Percentiles rank a stretch among this genome's conserved stretches.
phyloP scores from a whole-genome alignment of 768 basidiomycete genomes.

The Auricularia sp. region DNA sequence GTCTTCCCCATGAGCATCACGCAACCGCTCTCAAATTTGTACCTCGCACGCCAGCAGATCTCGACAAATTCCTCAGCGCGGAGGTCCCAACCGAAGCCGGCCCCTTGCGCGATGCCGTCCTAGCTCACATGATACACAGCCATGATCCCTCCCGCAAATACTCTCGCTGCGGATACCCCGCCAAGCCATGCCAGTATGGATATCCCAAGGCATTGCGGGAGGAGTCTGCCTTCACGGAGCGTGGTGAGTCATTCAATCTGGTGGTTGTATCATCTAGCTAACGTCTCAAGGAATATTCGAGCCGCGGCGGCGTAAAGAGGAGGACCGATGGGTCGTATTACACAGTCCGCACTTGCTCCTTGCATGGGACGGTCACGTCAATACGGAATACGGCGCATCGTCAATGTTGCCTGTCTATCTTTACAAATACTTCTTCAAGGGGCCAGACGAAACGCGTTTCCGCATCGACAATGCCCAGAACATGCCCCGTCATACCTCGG shows the following conservation, averaged over 20 bases:
- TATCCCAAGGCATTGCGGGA: too few species aligned
- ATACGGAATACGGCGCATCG: constrained; percentile 6
- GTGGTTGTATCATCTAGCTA: too few species aligned
- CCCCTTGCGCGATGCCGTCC: neutral
- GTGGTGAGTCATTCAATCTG: too few species aligned
- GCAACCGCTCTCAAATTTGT: neutral
- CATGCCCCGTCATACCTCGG: constrained; percentile 1
- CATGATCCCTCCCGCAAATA: neutral
- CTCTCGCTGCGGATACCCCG: neutral
- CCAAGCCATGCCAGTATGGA: too few species aligned
- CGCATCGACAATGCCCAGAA: constrained; percentile 2
- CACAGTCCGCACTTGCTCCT: constrained; percentile 6
- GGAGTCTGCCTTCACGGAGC: too few species aligned
- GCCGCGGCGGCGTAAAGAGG: neutral
- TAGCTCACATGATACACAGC: neutral
- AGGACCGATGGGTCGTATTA: constrained; percentile 4
- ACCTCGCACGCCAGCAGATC: neutral
- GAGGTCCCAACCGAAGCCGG: neutral
- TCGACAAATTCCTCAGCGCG: neutral
- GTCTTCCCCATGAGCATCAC: constrained; percentile 12
- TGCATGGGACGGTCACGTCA: constrained; percentile 9
- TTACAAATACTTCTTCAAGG: constrained; percentile 14
- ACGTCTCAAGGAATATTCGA: neutral
- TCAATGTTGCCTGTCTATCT: constrained; percentile 8
- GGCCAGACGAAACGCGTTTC: constrained; percentile 6